Base-by-base conservation (phyloP, 2,329 filamentous ascomycete genomes). In the Pezicula radicicola region DNA sequence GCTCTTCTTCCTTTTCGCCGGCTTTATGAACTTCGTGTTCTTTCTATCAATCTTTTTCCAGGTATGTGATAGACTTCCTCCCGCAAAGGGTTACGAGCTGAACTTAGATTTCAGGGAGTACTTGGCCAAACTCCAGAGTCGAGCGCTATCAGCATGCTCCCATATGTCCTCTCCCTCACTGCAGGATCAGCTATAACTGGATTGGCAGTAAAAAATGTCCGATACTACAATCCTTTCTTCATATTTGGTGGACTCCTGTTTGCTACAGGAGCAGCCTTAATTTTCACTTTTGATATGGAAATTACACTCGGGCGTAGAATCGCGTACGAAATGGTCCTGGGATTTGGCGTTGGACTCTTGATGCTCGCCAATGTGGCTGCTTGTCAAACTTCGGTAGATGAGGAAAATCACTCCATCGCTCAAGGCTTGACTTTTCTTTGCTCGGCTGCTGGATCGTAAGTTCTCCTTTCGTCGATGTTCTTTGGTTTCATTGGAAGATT, bases 161-260 rank as follows among this genome's bases (percentile, higher is more conserved):
- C 52, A 10, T 55, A 55, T 19, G 49, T 52, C 13, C 9, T 55
- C 10, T 30, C 49, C 30, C 43, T 51, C n/a, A 52, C 33, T 4
- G 36, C 44, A 21, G 52, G 36, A 12, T 37, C 49, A 18, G 37
- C 40, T 12, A 19, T 49, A 18, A 41, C 47, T 9, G 49, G 43
- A 13, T 18, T 55, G 28, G 21, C 21, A 19, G 52, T 55, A 5
- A 33, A 49, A 10, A 39, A 35, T 12, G 49, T 47, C 21, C 52
- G 48, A 30, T 55, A 55, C 49, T 55, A 55, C 39, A 55, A 55
- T 28, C 52, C 52, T 3, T 55, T 55, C 30, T 55, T 55, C 36
- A 30, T 50, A 21, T 27, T 39, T 12, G 52, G 49, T 10, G 49
- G 49, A 21, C 2, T 49, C 3, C 16, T 51, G 15, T 52, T 55